Percentiles rank a stretch among this genome's conserved stretches.
phyloP scores from a whole-genome alignment of 139 green algal species.

The Chara braunii region DNA sequence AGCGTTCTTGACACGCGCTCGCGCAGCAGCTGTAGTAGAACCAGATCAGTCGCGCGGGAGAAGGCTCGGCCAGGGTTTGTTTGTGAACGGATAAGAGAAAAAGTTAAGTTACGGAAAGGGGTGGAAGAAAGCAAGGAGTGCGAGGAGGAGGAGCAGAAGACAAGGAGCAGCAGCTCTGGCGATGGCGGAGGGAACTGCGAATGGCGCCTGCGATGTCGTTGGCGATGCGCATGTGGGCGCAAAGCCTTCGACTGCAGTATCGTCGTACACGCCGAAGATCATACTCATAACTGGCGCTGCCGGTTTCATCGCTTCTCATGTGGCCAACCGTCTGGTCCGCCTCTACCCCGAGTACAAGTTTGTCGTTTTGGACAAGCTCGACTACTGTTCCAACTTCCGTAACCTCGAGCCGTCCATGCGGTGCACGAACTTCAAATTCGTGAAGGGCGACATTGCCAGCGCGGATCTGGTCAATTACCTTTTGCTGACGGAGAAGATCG shows the following conservation, averaged over 20 bases:
- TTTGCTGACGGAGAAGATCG: slow-evolving; percentile 72
- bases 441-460: slow-evolving; percentile 87
- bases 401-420: slow-evolving; percentile 62
- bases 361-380: slow-evolving; percentile 90
- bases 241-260: slow-evolving; percentile 11
- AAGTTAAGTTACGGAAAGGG: neutral
- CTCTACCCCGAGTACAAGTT: slow-evolving; percentile 83
- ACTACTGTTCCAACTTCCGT: slow-evolving; percentile 82
- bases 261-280: slow-evolving; percentile 16
- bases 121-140: neutral
- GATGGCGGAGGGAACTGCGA: neutral
- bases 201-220: neutral
- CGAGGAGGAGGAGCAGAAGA: neutral
- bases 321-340: slow-evolving; percentile 31
- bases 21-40: too few species aligned
- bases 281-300: slow-evolving; percentile 38
- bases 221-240: neutral
- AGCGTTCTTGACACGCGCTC: too few species aligned
- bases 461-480: slow-evolving; percentile 83
- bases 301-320: slow-evolving; percentile 40
- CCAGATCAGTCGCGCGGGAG: too few species aligned
- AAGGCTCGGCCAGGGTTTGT: too few species aligned
- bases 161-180: neutral
- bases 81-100: too few species aligned
- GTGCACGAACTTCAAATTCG: slow-evolving; percentile 84